Conservation (phyloP, 371 early-diverging fungal genomes). For the Mortierella sp. region DNA sequence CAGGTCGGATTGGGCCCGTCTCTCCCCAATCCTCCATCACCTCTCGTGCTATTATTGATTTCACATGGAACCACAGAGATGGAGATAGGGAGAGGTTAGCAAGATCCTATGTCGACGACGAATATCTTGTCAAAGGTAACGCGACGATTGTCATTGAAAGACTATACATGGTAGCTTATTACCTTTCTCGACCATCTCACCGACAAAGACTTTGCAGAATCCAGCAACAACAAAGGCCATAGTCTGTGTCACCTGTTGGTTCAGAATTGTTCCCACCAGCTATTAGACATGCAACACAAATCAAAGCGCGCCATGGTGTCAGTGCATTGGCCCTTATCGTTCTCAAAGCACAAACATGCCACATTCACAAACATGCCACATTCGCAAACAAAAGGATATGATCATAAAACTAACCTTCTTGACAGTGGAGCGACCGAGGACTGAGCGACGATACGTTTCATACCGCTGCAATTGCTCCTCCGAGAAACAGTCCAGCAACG, state of each 20-base stretch:
- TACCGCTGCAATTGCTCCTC: constrained; percentile 90
- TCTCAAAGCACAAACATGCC: neutral
- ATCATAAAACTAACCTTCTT: constrained; percentile 74
- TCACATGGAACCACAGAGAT: neutral
- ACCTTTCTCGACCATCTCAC: constrained; percentile 95
- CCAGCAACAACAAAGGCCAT: constrained; percentile 95
- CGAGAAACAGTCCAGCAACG: constrained; percentile 84
- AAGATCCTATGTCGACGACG: neutral
- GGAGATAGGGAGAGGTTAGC: neutral
- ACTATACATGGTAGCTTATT: neutral
- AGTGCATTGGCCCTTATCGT: neutral
- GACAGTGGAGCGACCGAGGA: constrained; percentile 87
- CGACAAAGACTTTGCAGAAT: constrained; percentile 96
- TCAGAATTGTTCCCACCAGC: constrained; percentile 80
- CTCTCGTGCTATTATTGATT: constrained; percentile 65
- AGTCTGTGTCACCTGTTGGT: constrained; percentile 89
- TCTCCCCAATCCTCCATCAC: constrained; percentile 82
- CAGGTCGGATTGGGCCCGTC: constrained; percentile 79
- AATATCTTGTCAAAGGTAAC: neutral
- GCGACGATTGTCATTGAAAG: neutral
- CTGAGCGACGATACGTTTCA: constrained; percentile 91
- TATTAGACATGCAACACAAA: constrained; percentile 30
- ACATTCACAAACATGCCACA: neutral
- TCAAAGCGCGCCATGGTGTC: neutral
- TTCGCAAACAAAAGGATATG: neutral